Conservation (phyloP, 768 basidiomycete genomes). For the Leccinum subtestaceum region DNA sequence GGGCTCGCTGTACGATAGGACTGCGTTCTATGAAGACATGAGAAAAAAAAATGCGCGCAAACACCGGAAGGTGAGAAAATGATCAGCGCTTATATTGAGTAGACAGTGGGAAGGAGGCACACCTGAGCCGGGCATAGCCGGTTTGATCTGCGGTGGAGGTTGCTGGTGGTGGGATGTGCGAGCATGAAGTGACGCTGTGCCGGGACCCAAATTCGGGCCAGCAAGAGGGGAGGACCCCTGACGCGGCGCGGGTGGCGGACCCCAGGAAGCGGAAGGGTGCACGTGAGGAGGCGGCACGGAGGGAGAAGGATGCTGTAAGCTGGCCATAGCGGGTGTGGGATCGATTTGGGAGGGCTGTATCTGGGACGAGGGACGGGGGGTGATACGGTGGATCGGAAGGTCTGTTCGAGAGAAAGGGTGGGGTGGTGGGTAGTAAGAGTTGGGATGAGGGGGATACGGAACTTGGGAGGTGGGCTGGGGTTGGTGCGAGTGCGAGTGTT, state of each 20-base stretch:
- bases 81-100: constrained; percentile 4
- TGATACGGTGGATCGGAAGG: constrained; percentile 28
- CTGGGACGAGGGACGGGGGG: constrained; percentile 34
- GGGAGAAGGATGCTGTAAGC: constrained; percentile 31
- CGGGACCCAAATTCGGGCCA: constrained; percentile 25
- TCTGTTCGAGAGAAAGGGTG: constrained; percentile 17
- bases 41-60: constrained; percentile 13
- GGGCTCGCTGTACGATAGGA: constrained; percentile 28
- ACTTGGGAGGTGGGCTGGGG: constrained; percentile 16
- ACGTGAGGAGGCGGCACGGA: constrained; percentile 31
- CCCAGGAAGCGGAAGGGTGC: constrained; percentile 32
- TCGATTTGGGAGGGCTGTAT: constrained; percentile 27
- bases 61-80: background rate
- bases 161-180: constrained; percentile 30
- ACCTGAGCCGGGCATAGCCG: constrained; percentile 35
- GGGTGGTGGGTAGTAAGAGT: constrained; percentile 17
- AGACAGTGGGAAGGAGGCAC: constrained; percentile 1
- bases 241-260: constrained; percentile 25
- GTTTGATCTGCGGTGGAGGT: constrained; percentile 27
- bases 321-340: constrained; percentile 32
- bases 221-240: constrained; percentile 33
- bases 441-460: constrained; percentile 26
- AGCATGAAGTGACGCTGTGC: constrained; percentile 23
- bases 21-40: constrained; percentile 24
- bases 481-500: constrained; percentile 20